phyloP scores from a whole-genome alignment of 306 rosid genomes.

The Cicer arietinum region DNA sequence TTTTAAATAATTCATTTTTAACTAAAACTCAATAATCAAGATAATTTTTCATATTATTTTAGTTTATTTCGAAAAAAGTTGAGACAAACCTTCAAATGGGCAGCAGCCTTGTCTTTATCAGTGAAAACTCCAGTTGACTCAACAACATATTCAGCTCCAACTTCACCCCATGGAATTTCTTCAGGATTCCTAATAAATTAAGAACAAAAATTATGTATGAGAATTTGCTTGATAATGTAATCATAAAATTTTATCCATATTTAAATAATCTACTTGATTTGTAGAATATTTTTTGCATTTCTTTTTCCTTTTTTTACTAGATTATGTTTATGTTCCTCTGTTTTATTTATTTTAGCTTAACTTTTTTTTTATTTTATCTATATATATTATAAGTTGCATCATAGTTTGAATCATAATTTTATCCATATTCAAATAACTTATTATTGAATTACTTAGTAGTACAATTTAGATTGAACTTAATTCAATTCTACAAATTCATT shows the following conservation, averaged over 20 bases:
- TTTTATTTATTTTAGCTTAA: too few relatives aligned
- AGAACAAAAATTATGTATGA: not conserved
- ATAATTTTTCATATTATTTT: too few relatives aligned
- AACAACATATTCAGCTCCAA: constrained; percentile 63
- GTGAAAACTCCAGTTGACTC: constrained; percentile 88
- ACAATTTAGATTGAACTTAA: too few relatives aligned
- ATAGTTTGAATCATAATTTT: not conserved
- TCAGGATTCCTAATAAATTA: constrained; percentile 49
- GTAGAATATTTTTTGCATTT: too few relatives aligned
- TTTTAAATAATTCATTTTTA: too few relatives aligned
- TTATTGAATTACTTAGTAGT: not conserved
- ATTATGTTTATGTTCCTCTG: too few relatives aligned
- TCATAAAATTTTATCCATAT: not conserved
- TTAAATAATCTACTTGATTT: not conserved
- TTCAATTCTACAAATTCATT: too few relatives aligned
- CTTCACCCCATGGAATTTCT: constrained; percentile 66
- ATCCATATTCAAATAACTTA: constrained; percentile 11
- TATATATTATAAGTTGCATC: too few relatives aligned
- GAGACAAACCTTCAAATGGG: constrained; percentile 70
- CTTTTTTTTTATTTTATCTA: too few relatives aligned
- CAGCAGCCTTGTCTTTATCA: constrained; percentile 81
- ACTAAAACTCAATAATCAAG: too few relatives aligned
- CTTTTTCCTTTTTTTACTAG: too few relatives aligned
- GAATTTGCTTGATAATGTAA: not conserved
- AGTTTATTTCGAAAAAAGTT: too few relatives aligned